Base-by-base conservation (phyloP, 2,329 filamentous ascomycete species). In the Chaetomium sp. region DNA sequence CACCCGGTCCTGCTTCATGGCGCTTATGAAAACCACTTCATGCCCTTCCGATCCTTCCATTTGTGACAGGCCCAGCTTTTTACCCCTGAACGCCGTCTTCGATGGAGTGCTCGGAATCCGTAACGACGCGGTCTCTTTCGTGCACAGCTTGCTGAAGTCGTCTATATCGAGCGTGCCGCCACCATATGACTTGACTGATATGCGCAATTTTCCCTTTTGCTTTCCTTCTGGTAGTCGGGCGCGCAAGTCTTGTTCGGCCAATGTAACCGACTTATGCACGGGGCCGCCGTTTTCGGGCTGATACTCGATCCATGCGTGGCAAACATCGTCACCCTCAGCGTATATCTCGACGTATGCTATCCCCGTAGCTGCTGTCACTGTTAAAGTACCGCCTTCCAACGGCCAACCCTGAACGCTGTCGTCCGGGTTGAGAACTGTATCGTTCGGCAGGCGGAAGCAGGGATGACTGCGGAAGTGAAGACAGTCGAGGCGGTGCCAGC, bases 381-480 rank as follows among this genome's bases (percentile, higher is more conserved):
- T 74, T 11, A 94, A 80, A 54, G 85, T 86, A 9, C 86, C 84
- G 58, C 84, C 84, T 56, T 95, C 91, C 0, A 92, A 83, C 0
- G 88, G 84, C 85, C 89, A 97, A 0, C 89, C 88, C 65, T 95
- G 89, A 1, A 96, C 81, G 61, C 89, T 91, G 38, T 82, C 81
- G 63, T 96, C 91, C 1, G 78, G 72, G 59, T 76, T 79, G 41
- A 80, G 69, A 12, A 80, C 73, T 5, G 80, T 72, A 64, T 97
- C 94, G 54, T 84, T 86, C 0, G 91, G 89, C 52, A 95, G 79
- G 53, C 85, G 80, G 76, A 99, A 97, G 69, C 89, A 91, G 4
- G 91, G 90, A 67, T 99, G 94, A 62, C 86, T 87, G 61, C 91
- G 86, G 74, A 96, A 96, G 41, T 91, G 88, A 52, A 99, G 77